Evolutionary conservation across 2,329 filamentous ascomycete species (phyloP), one percentile per base, ranked within the genome.

Genomic region (Botryotinia calthae): DNA sequence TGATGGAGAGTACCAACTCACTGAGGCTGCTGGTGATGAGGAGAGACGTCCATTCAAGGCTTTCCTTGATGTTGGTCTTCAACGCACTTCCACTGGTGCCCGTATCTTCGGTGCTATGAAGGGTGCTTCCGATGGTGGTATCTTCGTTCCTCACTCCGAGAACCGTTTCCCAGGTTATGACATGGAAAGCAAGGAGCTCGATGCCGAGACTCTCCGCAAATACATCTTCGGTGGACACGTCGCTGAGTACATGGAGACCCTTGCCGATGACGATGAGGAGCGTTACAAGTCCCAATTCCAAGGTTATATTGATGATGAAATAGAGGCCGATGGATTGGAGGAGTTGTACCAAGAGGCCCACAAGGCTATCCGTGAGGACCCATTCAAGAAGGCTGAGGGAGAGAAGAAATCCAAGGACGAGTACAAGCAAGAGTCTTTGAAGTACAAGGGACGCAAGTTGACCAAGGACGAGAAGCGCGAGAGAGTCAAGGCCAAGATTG

Each of bases 21-120:
- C 95, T 81, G 95, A 98, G 90, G 94, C 94, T 79, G 90, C 91
- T 78, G 91, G 90, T 78, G 93, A 95, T 77, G 93, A 97, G 78
- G 94, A 93, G 82, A 95, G 96, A 87, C 95, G 96, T 82, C 96
- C 96, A 84, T 99, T 99, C 94, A 99, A 99, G 93, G 93, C 92
- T 85, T 94, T 93, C 93, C 92, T 99, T 80, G 96, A 99, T 82
- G 96, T 99, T 82, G 96, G 96, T 90, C 93, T 99, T 82, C 89
- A 91, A 86, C 94, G 96, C 82, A 99, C 96, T 83, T 98, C 95
- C 78, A 99, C 96, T 80, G 96, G 96, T 91, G 95, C 95, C 85
- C 95, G 96, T 88, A 90, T 99, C 87, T 99, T 99, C 84, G 96
- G 93, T 86, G 96, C 95, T 86, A 94, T 99, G 93, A 99, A 99